phyloP scores from a whole-genome alignment of 129 eudicot species.

The Flaveria robusta region DNA sequence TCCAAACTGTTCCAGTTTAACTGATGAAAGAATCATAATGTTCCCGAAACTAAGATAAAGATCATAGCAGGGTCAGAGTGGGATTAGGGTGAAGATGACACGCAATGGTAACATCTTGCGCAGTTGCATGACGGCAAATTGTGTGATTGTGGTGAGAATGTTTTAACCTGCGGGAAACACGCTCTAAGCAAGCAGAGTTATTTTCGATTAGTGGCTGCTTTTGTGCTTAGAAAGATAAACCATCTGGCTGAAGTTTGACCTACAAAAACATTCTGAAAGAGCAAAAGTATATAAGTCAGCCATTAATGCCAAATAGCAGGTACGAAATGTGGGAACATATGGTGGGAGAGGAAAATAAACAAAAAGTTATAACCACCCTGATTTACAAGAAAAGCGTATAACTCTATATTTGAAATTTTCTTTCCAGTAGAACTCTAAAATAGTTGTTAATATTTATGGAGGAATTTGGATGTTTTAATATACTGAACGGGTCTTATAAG shows the following conservation, averaged over 20 bases:
- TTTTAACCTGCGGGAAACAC: slow-evolving; percentile 14
- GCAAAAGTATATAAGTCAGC: background rate
- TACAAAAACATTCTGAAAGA: slow-evolving; percentile 1
- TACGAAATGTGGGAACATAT: background rate
- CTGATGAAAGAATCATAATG: slow-evolving; percentile 8
- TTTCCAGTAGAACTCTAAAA: too few species aligned
- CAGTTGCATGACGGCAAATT: slow-evolving; percentile 1
- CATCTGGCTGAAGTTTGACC: slow-evolving; percentile 20
- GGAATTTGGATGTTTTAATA: background rate
- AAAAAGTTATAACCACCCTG: too few species aligned
- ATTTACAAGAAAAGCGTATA: too few species aligned
- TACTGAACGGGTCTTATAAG: background rate
- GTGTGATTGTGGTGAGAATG: slow-evolving; percentile 18
- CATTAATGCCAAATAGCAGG: background rate
- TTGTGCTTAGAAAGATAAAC: slow-evolving; percentile 29
- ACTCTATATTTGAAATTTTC: too few species aligned
- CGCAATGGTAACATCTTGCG: background rate
- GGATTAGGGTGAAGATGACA: background rate
- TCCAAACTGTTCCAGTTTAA: slow-evolving; percentile 4
- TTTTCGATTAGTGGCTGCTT: background rate
- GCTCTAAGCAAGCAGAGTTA: slow-evolving; percentile 12
- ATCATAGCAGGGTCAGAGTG: background rate
- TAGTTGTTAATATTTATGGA: background rate
- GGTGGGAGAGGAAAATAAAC: too few species aligned
- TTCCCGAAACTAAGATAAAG: slow-evolving; percentile 9